Conservation (phyloP, 2,329 filamentous ascomycete species). For the Zymoseptoria tritici region DNA sequence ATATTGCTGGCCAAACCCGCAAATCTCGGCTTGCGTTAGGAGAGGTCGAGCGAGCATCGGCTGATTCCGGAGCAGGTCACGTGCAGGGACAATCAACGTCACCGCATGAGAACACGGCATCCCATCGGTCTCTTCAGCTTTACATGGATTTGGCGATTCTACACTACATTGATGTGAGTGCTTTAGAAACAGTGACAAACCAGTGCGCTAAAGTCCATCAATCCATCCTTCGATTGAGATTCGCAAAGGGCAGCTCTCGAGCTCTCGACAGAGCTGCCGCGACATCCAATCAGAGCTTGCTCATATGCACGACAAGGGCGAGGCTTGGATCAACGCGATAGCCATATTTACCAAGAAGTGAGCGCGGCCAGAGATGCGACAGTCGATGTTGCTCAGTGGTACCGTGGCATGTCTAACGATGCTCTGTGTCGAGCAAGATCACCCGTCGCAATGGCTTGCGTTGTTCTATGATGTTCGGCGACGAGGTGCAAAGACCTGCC, state of each 20-base stretch:
- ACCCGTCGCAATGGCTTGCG: no score
- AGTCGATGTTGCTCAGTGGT: no score
- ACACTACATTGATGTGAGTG: neutral
- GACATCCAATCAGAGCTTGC: neutral
- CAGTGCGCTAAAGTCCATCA: neutral
- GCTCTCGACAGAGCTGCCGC: neutral
- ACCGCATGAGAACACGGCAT: neutral
- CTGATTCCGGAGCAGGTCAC: neutral
- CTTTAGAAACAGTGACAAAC: neutral
- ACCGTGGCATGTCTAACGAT: no score
- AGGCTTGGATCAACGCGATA: no score
- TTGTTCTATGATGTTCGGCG: no score
- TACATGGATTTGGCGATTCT: neutral
- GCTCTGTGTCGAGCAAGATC: no score
- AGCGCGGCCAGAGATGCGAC: no score
- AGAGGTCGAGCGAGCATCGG: neutral
- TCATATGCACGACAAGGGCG: neutral
- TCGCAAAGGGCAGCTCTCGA: neutral
- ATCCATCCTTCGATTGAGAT: neutral
- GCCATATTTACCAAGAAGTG: no score
- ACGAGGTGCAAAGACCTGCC: no score
- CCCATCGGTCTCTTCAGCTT: neutral
- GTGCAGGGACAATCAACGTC: neutral
- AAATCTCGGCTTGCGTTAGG: neutral
- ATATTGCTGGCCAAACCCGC: slow-evolving; percentile 2